Percentiles rank a stretch among this genome's conserved stretches.
Conservation (phyloP, 2,329 filamentous ascomycete genomes). For the Penicillium sp. region DNA sequence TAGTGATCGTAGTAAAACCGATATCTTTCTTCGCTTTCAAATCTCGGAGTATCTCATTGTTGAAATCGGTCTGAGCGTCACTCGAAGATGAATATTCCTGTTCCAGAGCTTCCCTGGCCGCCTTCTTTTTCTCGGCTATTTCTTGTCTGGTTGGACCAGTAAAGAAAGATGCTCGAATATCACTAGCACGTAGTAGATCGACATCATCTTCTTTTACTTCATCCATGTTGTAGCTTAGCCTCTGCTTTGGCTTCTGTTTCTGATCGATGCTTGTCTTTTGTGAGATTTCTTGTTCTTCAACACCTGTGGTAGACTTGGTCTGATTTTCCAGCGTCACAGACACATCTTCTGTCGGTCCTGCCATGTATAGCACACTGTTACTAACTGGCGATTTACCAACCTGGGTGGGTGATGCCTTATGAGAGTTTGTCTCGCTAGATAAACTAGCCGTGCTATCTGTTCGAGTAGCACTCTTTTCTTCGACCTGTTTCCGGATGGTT, state of each 20-base stretch:
- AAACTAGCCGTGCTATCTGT: not conserved
- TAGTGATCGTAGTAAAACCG: too few relatives aligned
- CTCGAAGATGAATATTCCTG: constrained; percentile 18
- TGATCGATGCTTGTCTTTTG: not conserved
- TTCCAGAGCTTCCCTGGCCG: constrained; percentile 20
- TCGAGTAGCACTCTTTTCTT: not conserved
- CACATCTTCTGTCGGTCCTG: not conserved
- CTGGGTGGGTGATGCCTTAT: not conserved
- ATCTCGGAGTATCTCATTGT: not conserved
- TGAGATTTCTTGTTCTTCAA: not conserved
- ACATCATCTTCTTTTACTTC: constrained; percentile 27
- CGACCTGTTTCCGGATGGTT: not conserved
- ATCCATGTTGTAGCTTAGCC: not conserved
- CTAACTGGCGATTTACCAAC: not conserved
- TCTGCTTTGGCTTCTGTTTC: not conserved
- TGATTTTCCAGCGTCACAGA: not conserved
- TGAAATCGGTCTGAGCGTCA: constrained; percentile 6
- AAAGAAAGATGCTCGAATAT: constrained; percentile 31
- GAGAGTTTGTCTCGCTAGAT: not conserved
- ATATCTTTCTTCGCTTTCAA: constrained; percentile 1
- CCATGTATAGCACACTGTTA: not conserved
- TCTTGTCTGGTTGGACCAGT: constrained; percentile 19
- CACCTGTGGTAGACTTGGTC: not conserved
- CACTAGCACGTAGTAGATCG: constrained; percentile 31
- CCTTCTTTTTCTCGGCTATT: constrained; percentile 17